These are phyloP conservation scores for Buddleja alternifolia DNA, from an alignment of 257 asterid genomes.

Conservation along the genomic window DNA sequence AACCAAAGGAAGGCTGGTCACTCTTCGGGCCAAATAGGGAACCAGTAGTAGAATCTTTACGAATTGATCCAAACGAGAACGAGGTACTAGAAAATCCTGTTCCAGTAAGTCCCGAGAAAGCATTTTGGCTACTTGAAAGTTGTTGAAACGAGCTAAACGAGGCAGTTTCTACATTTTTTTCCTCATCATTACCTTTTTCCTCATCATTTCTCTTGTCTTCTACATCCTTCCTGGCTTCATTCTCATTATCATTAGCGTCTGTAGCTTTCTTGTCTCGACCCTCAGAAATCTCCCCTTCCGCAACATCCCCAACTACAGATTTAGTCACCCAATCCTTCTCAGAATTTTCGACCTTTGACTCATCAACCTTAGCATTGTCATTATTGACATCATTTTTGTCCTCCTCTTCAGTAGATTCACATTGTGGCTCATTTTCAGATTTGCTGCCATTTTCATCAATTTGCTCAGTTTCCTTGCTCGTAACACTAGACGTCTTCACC, in stretches of 20 bases:
- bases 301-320: constrained; percentile 36
- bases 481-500: no score
- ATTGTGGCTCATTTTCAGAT: constrained; percentile 25
- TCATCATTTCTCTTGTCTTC: constrained; percentile 39
- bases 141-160: constrained; percentile 78
- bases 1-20: no score
- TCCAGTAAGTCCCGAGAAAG: constrained; percentile 87
- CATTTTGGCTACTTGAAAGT: constrained; percentile 81
- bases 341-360: constrained; percentile 23
- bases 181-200: no score
- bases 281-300: constrained; percentile 32
- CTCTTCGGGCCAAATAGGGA: constrained; percentile 53
- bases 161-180: constrained; percentile 52
- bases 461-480: constrained; percentile 38
- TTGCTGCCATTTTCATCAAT: constrained; percentile 22
- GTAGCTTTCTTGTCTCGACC: constrained; percentile 36
- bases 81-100: constrained; percentile 77
- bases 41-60: constrained; percentile 50
- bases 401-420: constrained; percentile 34
- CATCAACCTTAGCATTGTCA: constrained; percentile 23
- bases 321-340: constrained; percentile 39
- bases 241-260: constrained; percentile 37
- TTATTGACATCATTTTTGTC: constrained; percentile 33
- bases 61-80: constrained; percentile 75
- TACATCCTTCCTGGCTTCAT: constrained; percentile 34